Conservation (phyloP, 75 land plant species). For the Pseudotsuga menziesii region DNA sequence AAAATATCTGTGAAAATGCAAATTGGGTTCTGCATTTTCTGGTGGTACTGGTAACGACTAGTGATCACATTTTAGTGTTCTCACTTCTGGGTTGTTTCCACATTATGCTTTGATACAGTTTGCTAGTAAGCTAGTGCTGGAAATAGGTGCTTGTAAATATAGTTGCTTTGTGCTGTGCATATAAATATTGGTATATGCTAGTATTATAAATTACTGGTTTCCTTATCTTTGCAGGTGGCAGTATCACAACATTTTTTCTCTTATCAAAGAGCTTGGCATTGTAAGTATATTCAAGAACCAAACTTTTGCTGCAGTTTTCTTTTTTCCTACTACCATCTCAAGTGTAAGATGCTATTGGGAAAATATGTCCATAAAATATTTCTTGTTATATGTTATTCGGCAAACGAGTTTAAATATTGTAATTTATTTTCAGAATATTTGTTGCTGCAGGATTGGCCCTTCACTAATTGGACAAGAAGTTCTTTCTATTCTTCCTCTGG, state of each 20-base stretch:
- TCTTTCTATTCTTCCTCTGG: slow-evolving; percentile 35
- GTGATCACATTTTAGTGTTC: too few relatives aligned
- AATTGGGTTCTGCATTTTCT: too few relatives aligned
- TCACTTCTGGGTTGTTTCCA: too few relatives aligned
- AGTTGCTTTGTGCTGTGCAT: neutral
- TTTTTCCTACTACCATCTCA: neutral
- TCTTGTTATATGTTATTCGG: neutral
- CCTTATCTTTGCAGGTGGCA: slow-evolving; percentile 34
- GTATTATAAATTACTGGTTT: neutral
- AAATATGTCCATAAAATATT: neutral
- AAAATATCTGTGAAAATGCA: too few relatives aligned
- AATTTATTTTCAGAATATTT: neutral
- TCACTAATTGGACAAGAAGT: slow-evolving; percentile 41
- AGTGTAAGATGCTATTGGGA: neutral
- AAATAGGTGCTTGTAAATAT: neutral
- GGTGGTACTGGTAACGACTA: too few relatives aligned
- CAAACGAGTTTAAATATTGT: neutral
- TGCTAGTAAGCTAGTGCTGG: neutral
- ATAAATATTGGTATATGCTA: neutral
- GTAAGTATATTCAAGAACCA: slow-evolving; percentile 17
- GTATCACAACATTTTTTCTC: slow-evolving; percentile 32
- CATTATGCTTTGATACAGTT: neutral
- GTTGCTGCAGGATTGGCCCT: slow-evolving; percentile 33
- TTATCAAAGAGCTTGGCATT: slow-evolving; percentile 29
- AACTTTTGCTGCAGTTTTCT: neutral